Conservation (phyloP, 129 eudicot species). For the Centrapalus pauciflorus region DNA sequence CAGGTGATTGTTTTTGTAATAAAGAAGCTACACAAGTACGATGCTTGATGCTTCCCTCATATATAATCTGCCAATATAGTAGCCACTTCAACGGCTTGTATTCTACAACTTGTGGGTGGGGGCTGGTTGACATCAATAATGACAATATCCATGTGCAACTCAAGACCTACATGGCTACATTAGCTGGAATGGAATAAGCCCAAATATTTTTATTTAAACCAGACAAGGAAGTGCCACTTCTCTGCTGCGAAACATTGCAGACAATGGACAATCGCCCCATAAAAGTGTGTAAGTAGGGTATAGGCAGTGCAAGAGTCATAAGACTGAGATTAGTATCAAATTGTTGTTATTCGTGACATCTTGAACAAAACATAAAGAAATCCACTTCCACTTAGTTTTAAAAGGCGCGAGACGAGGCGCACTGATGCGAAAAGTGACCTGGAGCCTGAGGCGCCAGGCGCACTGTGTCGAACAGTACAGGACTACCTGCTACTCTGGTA, state of each 20-base stretch:
- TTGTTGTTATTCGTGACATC: too few relatives aligned
- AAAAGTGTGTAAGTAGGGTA: not conserved
- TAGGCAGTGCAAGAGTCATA: too few relatives aligned
- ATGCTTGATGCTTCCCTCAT: constrained; percentile 12
- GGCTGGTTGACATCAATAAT: not conserved
- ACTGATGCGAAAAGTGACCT: too few relatives aligned
- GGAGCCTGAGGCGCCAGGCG: too few relatives aligned
- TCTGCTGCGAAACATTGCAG: not conserved
- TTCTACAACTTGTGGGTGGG: constrained; percentile 4
- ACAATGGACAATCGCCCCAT: not conserved
- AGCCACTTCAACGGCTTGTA: constrained; percentile 13
- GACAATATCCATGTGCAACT: constrained; percentile 23
- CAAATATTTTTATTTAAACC: not conserved
- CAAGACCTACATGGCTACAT: not conserved
- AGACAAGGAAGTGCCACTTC: not conserved
- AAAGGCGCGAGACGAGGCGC: too few relatives aligned
- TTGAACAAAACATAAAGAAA: too few relatives aligned
- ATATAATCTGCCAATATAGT: constrained; percentile 18
- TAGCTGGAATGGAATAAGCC: constrained; percentile 15
- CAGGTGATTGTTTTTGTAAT: constrained; percentile 3
- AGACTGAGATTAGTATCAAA: too few relatives aligned
- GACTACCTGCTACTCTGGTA: not conserved
- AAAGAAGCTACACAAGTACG: constrained; percentile 12
- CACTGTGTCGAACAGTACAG: too few relatives aligned
- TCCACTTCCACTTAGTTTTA: too few relatives aligned